Conservation (phyloP, 495 filamentous ascomycete species). For the Podospora sp. region DNA sequence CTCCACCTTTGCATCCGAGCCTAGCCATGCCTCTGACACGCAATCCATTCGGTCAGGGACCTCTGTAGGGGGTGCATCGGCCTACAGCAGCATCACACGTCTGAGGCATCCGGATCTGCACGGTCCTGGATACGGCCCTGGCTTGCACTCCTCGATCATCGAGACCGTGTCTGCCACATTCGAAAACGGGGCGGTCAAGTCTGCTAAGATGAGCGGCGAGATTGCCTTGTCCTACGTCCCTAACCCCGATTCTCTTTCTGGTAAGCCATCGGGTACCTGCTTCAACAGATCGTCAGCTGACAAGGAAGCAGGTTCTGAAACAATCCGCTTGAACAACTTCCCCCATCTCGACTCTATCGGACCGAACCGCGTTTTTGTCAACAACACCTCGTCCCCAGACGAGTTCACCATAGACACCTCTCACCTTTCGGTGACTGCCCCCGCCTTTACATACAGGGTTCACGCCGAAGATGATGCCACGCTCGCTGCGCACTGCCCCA, state of each 20-base stretch:
- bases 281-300: background rate
- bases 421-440: slow-evolving; percentile 69
- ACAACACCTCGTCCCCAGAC: slow-evolving; percentile 66
- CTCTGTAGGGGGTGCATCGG: slow-evolving; percentile 59
- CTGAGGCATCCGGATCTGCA: slow-evolving; percentile 82
- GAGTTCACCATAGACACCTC: slow-evolving; percentile 77
- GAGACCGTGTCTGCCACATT: slow-evolving; percentile 89
- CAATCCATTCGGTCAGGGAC: slow-evolving; percentile 88
- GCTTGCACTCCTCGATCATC: slow-evolving; percentile 87
- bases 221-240: slow-evolving; percentile 85
- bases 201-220: slow-evolving; percentile 81
- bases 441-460: slow-evolving; percentile 95
- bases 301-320: slow-evolving; percentile 54
- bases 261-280: slow-evolving; percentile 21
- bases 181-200: slow-evolving; percentile 69
- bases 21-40: slow-evolving; percentile 73
- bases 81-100: slow-evolving; percentile 51
- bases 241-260: slow-evolving; percentile 43
- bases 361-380: slow-evolving; percentile 88
- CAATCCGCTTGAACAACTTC: slow-evolving; percentile 89
- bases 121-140: slow-evolving; percentile 66
- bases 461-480: slow-evolving; percentile 69
- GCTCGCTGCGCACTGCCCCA: slow-evolving; percentile 64
- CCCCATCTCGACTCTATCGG: slow-evolving; percentile 89
- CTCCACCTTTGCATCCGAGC: slow-evolving; percentile 52